phyloP scores from a whole-genome alignment of 2,329 filamentous ascomycete species.

The Sarocladium brachiariae region DNA sequence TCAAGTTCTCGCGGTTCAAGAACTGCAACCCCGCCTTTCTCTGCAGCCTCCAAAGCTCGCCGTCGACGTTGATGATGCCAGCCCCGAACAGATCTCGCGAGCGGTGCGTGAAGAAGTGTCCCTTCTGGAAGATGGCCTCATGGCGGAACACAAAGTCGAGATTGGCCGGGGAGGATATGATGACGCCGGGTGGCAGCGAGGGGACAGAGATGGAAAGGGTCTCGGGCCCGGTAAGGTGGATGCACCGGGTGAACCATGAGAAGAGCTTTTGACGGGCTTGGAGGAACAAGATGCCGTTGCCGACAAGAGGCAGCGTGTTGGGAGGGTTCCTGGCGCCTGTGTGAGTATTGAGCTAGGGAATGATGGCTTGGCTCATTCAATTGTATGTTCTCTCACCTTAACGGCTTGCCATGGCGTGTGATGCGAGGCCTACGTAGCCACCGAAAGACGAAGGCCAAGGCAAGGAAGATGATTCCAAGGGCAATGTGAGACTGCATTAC shows the following conservation, averaged over 20 bases:
- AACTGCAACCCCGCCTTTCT: conserved; percentile 55
- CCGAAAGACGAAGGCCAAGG: neutral
- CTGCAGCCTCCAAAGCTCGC: conserved; percentile 56
- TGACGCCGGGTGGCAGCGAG: conserved; percentile 53
- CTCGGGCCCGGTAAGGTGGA: conserved; percentile 48
- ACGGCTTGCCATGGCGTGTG: conserved; percentile 10
- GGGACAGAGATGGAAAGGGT: conserved; percentile 58
- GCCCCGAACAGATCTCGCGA: conserved; percentile 58
- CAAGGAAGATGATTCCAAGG: neutral
- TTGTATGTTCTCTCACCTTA: conserved; percentile 3
- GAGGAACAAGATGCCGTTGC: conserved; percentile 56
- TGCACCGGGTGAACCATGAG: conserved; percentile 54
- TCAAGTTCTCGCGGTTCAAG: conserved; percentile 47
- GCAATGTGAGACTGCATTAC: no score
- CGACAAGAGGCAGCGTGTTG: conserved; percentile 46
- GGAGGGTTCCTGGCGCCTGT: no score
- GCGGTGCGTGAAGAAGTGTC: conserved; percentile 52
- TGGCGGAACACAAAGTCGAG: conserved; percentile 57
- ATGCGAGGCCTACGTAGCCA: conserved; percentile 4
- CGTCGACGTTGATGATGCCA: conserved; percentile 62
- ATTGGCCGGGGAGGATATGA: conserved; percentile 55
- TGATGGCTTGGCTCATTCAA: neutral
- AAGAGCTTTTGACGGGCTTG: conserved; percentile 54
- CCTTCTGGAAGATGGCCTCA: conserved; percentile 54
- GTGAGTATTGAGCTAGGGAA: no score